Base-by-base conservation (phyloP, 169 alveolate genomes). In the Hepatocystis sp. region DNA sequence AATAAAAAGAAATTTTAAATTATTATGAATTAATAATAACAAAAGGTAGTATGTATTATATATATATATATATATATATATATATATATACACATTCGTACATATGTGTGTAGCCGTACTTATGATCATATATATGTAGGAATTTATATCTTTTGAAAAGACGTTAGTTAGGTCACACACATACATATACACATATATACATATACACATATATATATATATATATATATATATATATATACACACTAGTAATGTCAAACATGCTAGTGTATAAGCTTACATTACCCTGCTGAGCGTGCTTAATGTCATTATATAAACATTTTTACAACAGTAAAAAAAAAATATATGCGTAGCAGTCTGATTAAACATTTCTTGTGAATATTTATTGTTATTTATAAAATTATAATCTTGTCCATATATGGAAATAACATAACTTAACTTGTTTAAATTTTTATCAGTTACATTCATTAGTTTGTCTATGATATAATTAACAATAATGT, bases 341-440 rank as follows among this genome's bases (percentile, higher is more conserved):
- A 61, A 61, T 0, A 78, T 13, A 28, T 78, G 89, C n/a, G 21
- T 36, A 56, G 61, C 23, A 1, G 36, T 10, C 25, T 78, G 89
- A n/a, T 34, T 60, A 34, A 56, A 78, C 60, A n/a, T 60, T 42
- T 60, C 67, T 36, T 78, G 78, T 8, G 55, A 46, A 55, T 63
- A 52, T 23, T 63, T 78, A 23, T 78, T 67, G 34, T n/a, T 47
- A 61, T 78, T 51, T 17, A 78, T 63, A 61, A 78, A 78, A 65
- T 55, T 61, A 52, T 51, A 32, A 17, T 61, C 71, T 7, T 60
- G 46, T 32, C 84, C 67, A 32, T n/a, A 63, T 2, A 78, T 34
- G 21, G 89, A 46, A 19, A 78, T 23, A 34, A 61, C 84, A 40
- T 78, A 78, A 25, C 55, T 51, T 7, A 78, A 40, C 56, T 78